phyloP scores from a whole-genome alignment of 1,284 basidiomycete genomes.

The Macrocybe sp. region DNA sequence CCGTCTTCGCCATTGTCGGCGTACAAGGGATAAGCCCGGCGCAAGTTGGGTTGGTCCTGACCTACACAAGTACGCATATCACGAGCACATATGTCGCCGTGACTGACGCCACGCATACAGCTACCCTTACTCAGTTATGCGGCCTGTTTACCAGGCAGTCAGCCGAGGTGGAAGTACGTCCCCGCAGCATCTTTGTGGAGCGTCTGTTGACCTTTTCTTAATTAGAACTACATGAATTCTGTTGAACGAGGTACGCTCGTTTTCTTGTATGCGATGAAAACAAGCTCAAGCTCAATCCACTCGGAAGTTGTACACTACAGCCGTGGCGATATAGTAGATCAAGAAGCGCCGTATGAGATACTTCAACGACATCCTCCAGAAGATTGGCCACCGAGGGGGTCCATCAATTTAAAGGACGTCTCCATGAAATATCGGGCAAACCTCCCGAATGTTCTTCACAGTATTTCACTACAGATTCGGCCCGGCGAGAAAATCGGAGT shows the following conservation, averaged over 20 bases:
- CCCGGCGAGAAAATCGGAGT: conserved; percentile 81
- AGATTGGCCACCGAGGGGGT: conserved; percentile 47
- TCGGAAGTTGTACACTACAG: conserved; percentile 56
- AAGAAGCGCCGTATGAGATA: conserved; percentile 62
- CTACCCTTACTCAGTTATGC: conserved; percentile 51
- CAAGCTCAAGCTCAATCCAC: conserved; percentile 14
- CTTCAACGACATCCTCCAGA: conserved; percentile 44
- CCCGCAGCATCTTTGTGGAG: neutral
- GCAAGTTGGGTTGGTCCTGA: conserved; percentile 69
- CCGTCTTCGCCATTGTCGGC: conserved; percentile 45
- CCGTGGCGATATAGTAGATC: conserved; percentile 45
- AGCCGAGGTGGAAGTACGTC: conserved; percentile 56
- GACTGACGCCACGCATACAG: conserved; percentile 21
- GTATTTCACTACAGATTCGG: conserved; percentile 49
- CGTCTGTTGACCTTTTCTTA: conserved; percentile 1
- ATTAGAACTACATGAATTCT: conserved; percentile 68
- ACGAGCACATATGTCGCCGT: neutral
- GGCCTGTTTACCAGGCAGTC: conserved; percentile 54
- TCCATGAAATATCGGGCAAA: conserved; percentile 55
- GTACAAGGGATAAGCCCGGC: conserved; percentile 57
- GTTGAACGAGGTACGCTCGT: conserved; percentile 56
- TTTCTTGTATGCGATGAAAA: conserved; percentile 8
- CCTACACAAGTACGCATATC: conserved; percentile 49
- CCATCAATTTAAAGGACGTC: conserved; percentile 49
- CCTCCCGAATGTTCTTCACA: conserved; percentile 53